Conservation (phyloP, 306 rosid species). For the Oxytropis ochrocephala region DNA sequence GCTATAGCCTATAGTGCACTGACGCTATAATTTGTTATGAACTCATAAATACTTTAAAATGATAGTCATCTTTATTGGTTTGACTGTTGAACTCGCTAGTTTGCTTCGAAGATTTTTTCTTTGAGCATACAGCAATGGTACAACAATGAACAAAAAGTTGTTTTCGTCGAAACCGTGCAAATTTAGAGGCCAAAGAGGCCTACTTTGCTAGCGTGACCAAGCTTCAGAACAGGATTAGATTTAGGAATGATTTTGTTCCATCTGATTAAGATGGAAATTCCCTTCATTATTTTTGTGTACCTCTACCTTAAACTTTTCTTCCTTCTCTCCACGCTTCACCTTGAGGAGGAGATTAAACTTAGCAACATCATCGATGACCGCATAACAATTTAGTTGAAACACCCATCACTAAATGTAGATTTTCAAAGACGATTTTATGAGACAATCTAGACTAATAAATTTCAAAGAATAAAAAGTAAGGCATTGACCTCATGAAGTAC, state of each 20-base stretch:
- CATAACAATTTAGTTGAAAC: not conserved
- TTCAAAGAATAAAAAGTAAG: too few relatives aligned
- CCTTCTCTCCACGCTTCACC: slow-evolving; percentile 54
- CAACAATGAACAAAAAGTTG: too few relatives aligned
- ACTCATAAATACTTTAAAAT: too few relatives aligned
- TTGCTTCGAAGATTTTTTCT: too few relatives aligned
- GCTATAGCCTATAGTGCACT: too few relatives aligned
- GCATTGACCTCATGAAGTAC: slow-evolving; percentile 56
- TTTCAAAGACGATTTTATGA: not conserved
- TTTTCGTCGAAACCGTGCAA: too few relatives aligned
- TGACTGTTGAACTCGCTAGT: too few relatives aligned
- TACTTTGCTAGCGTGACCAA: not conserved
- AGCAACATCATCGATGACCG: slow-evolving; percentile 54
- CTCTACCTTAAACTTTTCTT: slow-evolving; percentile 57
- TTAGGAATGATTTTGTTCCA: slow-evolving; percentile 44
- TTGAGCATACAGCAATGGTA: too few relatives aligned
- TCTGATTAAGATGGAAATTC: too few relatives aligned
- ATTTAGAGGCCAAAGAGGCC: slow-evolving; percentile 2
- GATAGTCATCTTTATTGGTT: too few relatives aligned
- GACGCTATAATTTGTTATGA: too few relatives aligned
- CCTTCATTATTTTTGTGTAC: slow-evolving; percentile 59
- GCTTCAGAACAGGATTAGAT: slow-evolving; percentile 14
- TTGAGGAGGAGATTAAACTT: slow-evolving; percentile 54
- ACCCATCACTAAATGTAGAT: slow-evolving; percentile 2
- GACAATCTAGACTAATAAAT: not conserved